Conservation (phyloP, 1,284 basidiomycete genomes). For the Omphalotus olearius region DNA sequence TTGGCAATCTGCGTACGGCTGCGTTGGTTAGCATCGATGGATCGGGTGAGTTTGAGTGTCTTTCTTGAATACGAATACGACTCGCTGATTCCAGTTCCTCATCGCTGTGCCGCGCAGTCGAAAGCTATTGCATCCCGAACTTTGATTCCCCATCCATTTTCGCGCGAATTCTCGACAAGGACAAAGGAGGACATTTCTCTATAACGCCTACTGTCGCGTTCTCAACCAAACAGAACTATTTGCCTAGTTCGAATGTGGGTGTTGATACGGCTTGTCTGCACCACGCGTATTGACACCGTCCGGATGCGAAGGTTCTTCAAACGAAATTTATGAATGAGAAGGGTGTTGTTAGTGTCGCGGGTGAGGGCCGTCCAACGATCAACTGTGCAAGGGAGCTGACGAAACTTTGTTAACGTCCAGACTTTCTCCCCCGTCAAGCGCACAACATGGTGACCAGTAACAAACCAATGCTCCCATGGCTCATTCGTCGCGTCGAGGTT, state of each 20-base stretch:
- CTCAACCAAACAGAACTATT: constrained; percentile 80
- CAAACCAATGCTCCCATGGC: constrained; percentile 78
- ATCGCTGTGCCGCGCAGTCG: constrained; percentile 41
- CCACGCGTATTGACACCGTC: neutral
- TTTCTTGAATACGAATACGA: neutral
- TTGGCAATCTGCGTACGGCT: constrained; percentile 77
- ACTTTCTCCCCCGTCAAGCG: constrained; percentile 73
- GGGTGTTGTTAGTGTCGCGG: constrained; percentile 78
- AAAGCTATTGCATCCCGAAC: constrained; percentile 88
- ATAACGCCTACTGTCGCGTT: constrained; percentile 69
- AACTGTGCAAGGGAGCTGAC: too few relatives aligned
- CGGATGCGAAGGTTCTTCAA: constrained; percentile 57
- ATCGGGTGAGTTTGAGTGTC: constrained; percentile 50
- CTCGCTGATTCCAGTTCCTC: neutral
- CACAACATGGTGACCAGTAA: constrained; percentile 30
- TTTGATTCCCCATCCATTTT: constrained; percentile 93
- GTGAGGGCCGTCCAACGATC: constrained; percentile 25
- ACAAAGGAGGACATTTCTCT: constrained; percentile 92
- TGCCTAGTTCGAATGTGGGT: constrained; percentile 81
- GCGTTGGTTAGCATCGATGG: constrained; percentile 79
- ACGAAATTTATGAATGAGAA: constrained; percentile 85
- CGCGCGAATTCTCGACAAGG: constrained; percentile 81
- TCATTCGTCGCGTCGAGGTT: constrained; percentile 82
- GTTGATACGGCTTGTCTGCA: neutral
- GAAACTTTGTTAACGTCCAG: constrained; percentile 27